A percentile compares a stretch with the other conserved stretches of the same genome.
These are phyloP conservation scores for Termitomyces sp. DNA, from an alignment of 768 basidiomycete species.

Conservation along the genomic window DNA sequence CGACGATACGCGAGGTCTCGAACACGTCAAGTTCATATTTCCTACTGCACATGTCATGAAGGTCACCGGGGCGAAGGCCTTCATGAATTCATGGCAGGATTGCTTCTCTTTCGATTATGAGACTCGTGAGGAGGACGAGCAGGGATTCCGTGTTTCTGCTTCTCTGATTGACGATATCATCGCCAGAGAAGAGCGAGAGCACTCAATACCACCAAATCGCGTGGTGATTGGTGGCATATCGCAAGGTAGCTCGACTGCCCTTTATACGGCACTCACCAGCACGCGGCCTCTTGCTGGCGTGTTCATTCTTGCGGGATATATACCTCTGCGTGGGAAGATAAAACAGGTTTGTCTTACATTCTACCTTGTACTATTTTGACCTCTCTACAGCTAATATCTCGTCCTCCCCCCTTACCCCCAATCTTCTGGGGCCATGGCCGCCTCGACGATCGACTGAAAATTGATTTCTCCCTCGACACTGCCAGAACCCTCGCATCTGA, in stretches of 20 bases:
- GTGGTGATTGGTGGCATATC: slow-evolving; percentile 76
- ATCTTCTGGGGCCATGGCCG: slow-evolving; percentile 80
- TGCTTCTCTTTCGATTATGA: slow-evolving; percentile 42
- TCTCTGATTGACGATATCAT: slow-evolving; percentile 55
- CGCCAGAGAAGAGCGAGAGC: slow-evolving; percentile 48
- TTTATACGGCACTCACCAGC: slow-evolving; percentile 53
- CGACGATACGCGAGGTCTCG: slow-evolving; percentile 29
- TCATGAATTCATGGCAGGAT: slow-evolving; percentile 60
- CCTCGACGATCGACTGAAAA: slow-evolving; percentile 55
- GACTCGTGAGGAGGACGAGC: slow-evolving; percentile 55
- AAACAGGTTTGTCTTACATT: slow-evolving; percentile 35
- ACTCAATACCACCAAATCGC: slow-evolving; percentile 50
- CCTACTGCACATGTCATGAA: slow-evolving; percentile 46
- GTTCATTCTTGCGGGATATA: slow-evolving; percentile 58
- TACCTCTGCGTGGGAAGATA: slow-evolving; percentile 53
- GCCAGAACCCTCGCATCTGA: slow-evolving; percentile 45
- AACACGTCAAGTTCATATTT: slow-evolving; percentile 67
- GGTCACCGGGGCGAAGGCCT: slow-evolving; percentile 30
- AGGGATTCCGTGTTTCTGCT: slow-evolving; percentile 45
- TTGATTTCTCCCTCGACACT: slow-evolving; percentile 43
- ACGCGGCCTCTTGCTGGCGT: slow-evolving; percentile 54
- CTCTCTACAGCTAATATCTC: background rate
- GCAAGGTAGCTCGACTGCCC: slow-evolving; percentile 63
- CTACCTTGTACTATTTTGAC: background rate
- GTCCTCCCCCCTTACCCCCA: slow-evolving; percentile 27